Evolutionary conservation across 208 protist genomes (phyloP), one percentile per base, ranked within the genome.

Genomic region (Porcisia deanei): DNA sequence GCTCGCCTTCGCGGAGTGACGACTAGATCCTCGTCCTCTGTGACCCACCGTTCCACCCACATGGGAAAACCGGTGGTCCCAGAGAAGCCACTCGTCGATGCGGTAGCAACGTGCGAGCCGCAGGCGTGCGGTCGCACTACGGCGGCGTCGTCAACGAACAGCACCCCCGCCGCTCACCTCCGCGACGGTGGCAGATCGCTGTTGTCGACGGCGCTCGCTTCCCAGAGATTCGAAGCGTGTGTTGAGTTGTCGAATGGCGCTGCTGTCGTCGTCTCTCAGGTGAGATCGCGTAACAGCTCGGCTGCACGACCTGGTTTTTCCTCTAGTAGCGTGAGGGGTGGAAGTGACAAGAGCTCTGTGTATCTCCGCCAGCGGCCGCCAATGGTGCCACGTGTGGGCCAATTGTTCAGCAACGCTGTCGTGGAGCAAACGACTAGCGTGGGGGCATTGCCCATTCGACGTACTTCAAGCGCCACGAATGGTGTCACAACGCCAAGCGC

Each of bases 271-370:
- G 25, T n/a, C 22, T 37, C 41, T 52, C 41, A 22, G 1, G 41
- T 67, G 63, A 6, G 6, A 49, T 25, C 25, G 22, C 37, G 10
- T 49, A 73, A 68, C 65, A 25, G 65, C 34, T 30, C 45, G 30
- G 55, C 64, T 16, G 71, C 77, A 3, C 71, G 77, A 30, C 47
- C 67, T 20, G 77, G 69, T 18, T 76, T 64, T 1, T 58, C 74
- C 3, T 81, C 64, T 64, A 76, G 77, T 71, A 81, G 71, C 61
- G 22, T 81, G 49, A 63, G 53, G 2, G 76, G 71, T 53, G 59
- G 76, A 53, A 69, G 71, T 45, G 71, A 81, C 4, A 63, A 39
- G 41, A 66, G 58, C 1, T 81, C 71, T 14, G 49, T 9, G 9
- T 55, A 76, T 47, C 71, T 45, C 57, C 63, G n/a, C 8, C 76